Conservation (phyloP, 495 filamentous ascomycete genomes). For the Annulohypoxylon maeteangense region DNA sequence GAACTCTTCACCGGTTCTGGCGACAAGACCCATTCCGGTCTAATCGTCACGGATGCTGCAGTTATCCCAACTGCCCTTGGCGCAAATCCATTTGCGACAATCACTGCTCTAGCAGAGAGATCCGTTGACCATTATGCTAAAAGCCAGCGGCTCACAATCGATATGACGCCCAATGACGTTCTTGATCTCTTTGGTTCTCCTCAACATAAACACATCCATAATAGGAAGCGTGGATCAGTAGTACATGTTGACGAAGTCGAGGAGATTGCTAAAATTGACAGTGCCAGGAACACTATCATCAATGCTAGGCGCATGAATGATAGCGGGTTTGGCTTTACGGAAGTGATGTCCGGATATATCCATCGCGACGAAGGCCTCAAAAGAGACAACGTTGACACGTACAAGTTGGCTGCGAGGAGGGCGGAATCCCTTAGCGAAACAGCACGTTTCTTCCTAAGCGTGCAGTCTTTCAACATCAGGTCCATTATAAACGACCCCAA, state of each 20-base stretch:
- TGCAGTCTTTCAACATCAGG: conserved; percentile 63
- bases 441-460: conserved; percentile 69
- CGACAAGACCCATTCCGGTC: conserved; percentile 62
- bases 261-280: conserved; percentile 43
- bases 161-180: conserved; percentile 62
- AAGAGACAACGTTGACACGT: conserved; percentile 59
- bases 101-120: conserved; percentile 73
- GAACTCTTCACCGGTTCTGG: conserved; percentile 67
- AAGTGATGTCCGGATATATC: conserved; percentile 72
- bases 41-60: conserved; percentile 72
- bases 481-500: conserved; percentile 56
- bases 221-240: conserved; percentile 8
- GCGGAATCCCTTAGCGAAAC: conserved; percentile 63
- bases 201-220: conserved; percentile 37
- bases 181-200: conserved; percentile 60
- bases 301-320: conserved; percentile 55
- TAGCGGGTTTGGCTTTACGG: conserved; percentile 67
- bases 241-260: conserved; percentile 43
- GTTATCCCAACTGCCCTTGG: conserved; percentile 72
- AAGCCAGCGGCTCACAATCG: conserved; percentile 57
- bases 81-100: conserved; percentile 76
- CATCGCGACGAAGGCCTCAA: conserved; percentile 62
- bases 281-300: conserved; percentile 54
- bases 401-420: conserved; percentile 63
- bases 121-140: conserved; percentile 62